A percentile compares a stretch with the other conserved stretches of the same genome.
Evolutionary conservation across 2,329 filamentous ascomycete genomes (phyloP).

Genomic region (Exophiala mesophila): DNA sequence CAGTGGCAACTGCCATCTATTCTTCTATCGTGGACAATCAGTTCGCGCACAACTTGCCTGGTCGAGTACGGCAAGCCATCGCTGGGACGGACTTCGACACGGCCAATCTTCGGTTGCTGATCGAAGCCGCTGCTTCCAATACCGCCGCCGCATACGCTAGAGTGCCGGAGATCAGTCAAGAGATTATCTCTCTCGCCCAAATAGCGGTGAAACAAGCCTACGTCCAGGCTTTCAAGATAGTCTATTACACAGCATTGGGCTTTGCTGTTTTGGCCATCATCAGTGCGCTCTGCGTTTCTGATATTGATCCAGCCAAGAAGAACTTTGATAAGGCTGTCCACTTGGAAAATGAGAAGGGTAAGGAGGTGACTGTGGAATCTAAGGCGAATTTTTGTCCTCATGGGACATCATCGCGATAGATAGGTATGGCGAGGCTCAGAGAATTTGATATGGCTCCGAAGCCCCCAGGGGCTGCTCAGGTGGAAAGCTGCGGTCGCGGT

Average conservation of each 20-base stretch:
- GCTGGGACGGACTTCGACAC: slow-evolving; percentile 35
- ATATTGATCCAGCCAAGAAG: slow-evolving; percentile 14
- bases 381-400: no score
- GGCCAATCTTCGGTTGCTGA: slow-evolving; percentile 32
- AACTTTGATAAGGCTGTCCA: slow-evolving; percentile 15
- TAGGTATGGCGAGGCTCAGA: neutral
- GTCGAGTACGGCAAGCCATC: slow-evolving; percentile 29
- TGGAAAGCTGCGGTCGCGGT: no score
- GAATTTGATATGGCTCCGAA: neutral
- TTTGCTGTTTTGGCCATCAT: slow-evolving; percentile 20
- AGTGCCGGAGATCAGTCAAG: slow-evolving; percentile 34
- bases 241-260: slow-evolving; percentile 31
- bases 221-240: slow-evolving; percentile 39
- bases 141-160: slow-evolving; percentile 27
- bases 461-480: no score
- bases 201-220: slow-evolving; percentile 39
- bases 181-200: slow-evolving; percentile 33
- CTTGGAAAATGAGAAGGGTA: slow-evolving; percentile 12
- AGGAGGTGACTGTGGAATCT: no score
- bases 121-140: slow-evolving; percentile 32
- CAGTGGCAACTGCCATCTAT: slow-evolving; percentile 27
- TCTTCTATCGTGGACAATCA: slow-evolving; percentile 25
- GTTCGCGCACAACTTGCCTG: slow-evolving; percentile 7
- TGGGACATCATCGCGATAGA: no score
- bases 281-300: slow-evolving; percentile 5